Conservation (phyloP, 345 rosid species). For the Heritiera littoralis region DNA sequence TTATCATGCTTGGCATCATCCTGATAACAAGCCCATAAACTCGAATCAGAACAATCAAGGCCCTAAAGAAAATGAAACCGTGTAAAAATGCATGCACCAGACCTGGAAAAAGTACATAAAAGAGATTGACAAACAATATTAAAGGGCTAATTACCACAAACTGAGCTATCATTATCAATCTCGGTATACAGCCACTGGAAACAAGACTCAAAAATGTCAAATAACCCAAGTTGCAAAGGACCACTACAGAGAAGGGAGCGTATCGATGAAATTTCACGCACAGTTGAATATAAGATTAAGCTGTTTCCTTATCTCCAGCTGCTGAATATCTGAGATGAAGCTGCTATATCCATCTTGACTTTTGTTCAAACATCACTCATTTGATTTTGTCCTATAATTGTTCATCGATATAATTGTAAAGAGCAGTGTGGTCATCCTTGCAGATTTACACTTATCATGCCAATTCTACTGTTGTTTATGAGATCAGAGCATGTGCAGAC, state of each 20-base stretch:
- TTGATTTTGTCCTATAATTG: not conserved
- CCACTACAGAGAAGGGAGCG: not conserved
- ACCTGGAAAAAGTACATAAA: not conserved
- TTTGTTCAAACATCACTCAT: not conserved
- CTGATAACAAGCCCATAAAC: not conserved
- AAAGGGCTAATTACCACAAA: not conserved
- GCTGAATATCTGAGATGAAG: not conserved
- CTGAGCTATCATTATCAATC: not conserved
- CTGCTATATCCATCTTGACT: not conserved
- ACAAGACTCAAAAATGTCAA: not conserved
- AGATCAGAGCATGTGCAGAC: not conserved
- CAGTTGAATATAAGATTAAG: not conserved
- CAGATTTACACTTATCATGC: not conserved
- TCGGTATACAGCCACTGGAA: not conserved
- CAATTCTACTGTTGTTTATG: not conserved
- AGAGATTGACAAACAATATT: not conserved
- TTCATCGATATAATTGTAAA: not conserved
- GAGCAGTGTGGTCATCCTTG: not conserved
- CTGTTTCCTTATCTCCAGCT: slow-evolving; percentile 3
- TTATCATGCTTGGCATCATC: not conserved
- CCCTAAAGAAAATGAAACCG: not conserved
- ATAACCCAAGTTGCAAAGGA: not conserved
- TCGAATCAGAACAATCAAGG: not conserved
- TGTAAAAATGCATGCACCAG: not conserved
- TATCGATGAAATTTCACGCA: not conserved